phyloP scores from a whole-genome alignment of 2,329 filamentous ascomycete species.

The Cercospora nicotianae region DNA sequence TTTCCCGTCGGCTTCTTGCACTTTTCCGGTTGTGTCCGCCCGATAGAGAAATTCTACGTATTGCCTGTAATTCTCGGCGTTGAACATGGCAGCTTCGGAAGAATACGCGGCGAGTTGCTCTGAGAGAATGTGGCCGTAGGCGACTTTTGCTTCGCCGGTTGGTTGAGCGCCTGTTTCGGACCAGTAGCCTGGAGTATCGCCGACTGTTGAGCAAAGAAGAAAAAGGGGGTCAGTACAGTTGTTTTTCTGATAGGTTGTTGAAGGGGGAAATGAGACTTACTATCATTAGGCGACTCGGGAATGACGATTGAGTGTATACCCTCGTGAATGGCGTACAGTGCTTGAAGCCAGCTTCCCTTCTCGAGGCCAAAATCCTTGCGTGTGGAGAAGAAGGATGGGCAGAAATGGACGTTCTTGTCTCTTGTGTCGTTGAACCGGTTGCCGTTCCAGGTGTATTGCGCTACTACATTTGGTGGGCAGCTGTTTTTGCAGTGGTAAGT shows the following conservation, averaged over 20 bases:
- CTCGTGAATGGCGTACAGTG: background rate
- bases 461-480: background rate
- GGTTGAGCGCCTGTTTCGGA: background rate
- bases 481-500: background rate
- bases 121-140: background rate
- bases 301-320: background rate
- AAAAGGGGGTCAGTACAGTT: background rate
- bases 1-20: background rate
- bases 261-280: background rate
- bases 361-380: background rate
- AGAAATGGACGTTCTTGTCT: background rate
- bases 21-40: background rate
- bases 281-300: background rate
- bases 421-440: background rate
- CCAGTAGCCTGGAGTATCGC: background rate
- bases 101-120: background rate
- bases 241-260: background rate
- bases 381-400: background rate
- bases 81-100: slow-evolving; percentile 1
- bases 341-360: background rate
- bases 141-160: background rate
- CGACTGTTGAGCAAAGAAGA: background rate
- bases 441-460: background rate
- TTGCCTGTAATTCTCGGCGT: background rate
- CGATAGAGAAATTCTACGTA: background rate